These are phyloP conservation scores for Verbena officinalis DNA, from an alignment of 257 asterid species.

Conservation along the genomic window DNA sequence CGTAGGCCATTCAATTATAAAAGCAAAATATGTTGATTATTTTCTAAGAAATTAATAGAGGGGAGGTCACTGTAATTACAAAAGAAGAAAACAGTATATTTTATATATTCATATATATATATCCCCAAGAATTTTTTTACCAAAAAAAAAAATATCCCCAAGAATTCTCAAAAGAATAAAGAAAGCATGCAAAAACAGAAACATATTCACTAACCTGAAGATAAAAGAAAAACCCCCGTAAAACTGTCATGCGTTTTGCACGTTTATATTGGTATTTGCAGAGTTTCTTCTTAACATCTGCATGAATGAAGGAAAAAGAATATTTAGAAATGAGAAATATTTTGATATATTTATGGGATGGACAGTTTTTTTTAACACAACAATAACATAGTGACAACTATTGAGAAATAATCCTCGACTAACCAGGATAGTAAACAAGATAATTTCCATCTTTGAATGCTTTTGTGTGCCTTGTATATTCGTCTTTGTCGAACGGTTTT, in stretches of 20 bases:
- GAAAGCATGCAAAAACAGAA: not conserved
- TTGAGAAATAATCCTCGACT: not conserved
- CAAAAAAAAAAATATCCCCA: no score
- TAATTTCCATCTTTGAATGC: constrained; percentile 23
- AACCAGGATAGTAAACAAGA: constrained; percentile 32
- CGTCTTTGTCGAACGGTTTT: constrained; percentile 40
- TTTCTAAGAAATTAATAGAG: not conserved
- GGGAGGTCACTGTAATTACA: no score
- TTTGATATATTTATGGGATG: no score
- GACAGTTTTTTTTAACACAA: not conserved
- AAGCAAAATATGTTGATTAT: not conserved
- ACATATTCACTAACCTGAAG: not conserved
- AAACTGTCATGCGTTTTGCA: not conserved
- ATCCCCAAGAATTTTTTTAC: no score
- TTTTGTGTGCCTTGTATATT: constrained; percentile 29
- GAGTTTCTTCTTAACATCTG: not conserved
- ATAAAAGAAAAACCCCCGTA: constrained; percentile 19
- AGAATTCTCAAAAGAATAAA: no score
- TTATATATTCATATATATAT: no score
- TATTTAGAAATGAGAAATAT: no score
- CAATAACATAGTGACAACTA: not conserved
- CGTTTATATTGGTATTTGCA: not conserved
- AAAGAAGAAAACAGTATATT: no score
- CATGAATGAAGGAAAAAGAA: not conserved
- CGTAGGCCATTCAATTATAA: not conserved